Evolutionary conservation across 306 rosid species (phyloP), one percentile per base, ranked within the genome.

Genomic region (Rosa persica): DNA sequence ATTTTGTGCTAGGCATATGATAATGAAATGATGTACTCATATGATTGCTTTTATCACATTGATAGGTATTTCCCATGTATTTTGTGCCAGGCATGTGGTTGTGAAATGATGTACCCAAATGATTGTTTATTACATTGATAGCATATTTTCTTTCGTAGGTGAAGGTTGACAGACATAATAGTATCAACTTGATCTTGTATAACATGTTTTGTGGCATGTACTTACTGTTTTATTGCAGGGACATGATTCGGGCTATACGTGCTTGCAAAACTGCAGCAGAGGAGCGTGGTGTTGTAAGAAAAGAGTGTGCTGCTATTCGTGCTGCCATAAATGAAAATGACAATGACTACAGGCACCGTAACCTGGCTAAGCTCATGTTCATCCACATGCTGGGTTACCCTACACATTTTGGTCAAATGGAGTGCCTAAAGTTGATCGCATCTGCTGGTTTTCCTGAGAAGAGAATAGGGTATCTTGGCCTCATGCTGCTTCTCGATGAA

Each of bases 391-490:
- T 95, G 83, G 99, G 99, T 44, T 95, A 95, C 87, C 99, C 99
- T 57, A 95, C 99, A 46, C 97, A 95, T 89, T 95, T 95, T 93
- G 99, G 99, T 88, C 99, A 95, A 91, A 95, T 95, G 99, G 99
- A 95, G 79, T 95, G 99, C 87, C 88, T 95, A 77, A 95, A 95
- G 86, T 90, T 89, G 86, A 95, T 95, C 44, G 99, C 98, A 17
- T 89, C 99, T 69, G 77, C 98, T 17, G 98, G 98, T 81, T 95
- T 95, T 84, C 99, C 99, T 25, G 99, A 95, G 88, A 95, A 95
- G 86, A 95, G 99, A 86, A 93, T 95, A 81, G 99, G 99, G 60
- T 95, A 95, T 83, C 99, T 95, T 81, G 97, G 94, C 79, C 98
- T 95, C 79, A 95, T 95, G 99, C 92, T 95, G 85, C 98, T 95